phyloP scores from a whole-genome alignment of 495 filamentous ascomycete genomes.

The Podospora fimiseda region DNA sequence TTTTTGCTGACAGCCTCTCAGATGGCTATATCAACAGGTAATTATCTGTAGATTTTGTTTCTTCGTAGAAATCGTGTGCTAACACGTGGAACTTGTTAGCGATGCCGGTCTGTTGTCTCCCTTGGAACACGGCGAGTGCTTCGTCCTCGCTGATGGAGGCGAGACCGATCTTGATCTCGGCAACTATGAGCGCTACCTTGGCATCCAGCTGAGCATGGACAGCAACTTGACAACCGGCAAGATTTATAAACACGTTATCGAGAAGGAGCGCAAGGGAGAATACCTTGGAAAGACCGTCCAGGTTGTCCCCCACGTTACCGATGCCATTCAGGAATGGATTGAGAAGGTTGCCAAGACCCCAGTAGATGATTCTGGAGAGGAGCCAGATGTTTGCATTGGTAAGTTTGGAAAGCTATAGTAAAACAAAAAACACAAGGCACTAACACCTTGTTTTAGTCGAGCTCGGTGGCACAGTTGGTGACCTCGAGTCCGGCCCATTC shows the following conservation, averaged over 20 bases:
- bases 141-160: slow-evolving; percentile 32
- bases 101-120: not conserved
- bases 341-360: slow-evolving; percentile 78
- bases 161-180: slow-evolving; percentile 78
- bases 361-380: slow-evolving; percentile 74
- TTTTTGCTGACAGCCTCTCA: not conserved
- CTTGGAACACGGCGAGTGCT: slow-evolving; percentile 31
- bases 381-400: slow-evolving; percentile 88
- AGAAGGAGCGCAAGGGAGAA: slow-evolving; percentile 63
- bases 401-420: slow-evolving; percentile 43
- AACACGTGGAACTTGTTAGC: not conserved
- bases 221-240: slow-evolving; percentile 96
- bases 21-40: not conserved
- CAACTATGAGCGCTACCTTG: slow-evolving; percentile 71
- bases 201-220: slow-evolving; percentile 62
- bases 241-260: slow-evolving; percentile 82
- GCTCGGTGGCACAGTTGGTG: slow-evolving; percentile 45
- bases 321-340: slow-evolving; percentile 90
- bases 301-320: slow-evolving; percentile 85
- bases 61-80: not conserved
- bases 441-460: slow-evolving; percentile 2
- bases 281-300: slow-evolving; percentile 93
- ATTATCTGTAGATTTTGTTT: not conserved
- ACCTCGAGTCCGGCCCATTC: slow-evolving; percentile 89
- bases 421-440: too few relatives aligned